Conservation (phyloP, 75 land plant genomes). For the Pinus tabuliformis region DNA sequence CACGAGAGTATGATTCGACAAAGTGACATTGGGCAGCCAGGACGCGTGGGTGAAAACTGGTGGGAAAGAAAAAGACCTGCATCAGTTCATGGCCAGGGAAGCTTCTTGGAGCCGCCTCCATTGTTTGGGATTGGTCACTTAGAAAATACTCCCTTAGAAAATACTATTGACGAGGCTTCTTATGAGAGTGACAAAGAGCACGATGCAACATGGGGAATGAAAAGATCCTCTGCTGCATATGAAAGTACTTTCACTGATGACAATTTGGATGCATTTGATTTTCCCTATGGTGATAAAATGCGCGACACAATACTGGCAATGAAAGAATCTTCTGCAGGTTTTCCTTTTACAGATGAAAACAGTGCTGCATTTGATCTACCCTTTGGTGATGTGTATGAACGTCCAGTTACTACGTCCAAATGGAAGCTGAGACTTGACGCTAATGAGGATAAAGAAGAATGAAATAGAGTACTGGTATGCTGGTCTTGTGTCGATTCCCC, state of each 20-base stretch:
- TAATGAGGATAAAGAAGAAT: conserved; percentile 5
- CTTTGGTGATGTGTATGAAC: conserved; percentile 3
- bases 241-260: background rate
- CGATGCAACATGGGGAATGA: background rate
- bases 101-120: conserved; percentile 82
- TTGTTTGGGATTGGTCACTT: conserved; percentile 1
- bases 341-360: background rate
- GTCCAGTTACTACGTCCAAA: background rate
- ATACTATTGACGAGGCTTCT: background rate
- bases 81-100: conserved; percentile 32
- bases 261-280: background rate
- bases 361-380: background rate
- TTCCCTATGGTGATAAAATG: background rate
- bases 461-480: background rate
- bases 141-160: conserved; percentile 1
- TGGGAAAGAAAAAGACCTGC: conserved; percentile 63
- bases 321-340: conserved; percentile 4
- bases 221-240: background rate
- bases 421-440: background rate
- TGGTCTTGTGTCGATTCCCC: no score
- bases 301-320: conserved; percentile 11
- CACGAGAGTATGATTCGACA: conserved; percentile 22
- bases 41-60: conserved; percentile 25
- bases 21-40: conserved; percentile 5
- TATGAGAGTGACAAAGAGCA: conserved; percentile 7